Conservation (phyloP, 148 eudicot genomes). For the Polygonum maritimum region DNA sequence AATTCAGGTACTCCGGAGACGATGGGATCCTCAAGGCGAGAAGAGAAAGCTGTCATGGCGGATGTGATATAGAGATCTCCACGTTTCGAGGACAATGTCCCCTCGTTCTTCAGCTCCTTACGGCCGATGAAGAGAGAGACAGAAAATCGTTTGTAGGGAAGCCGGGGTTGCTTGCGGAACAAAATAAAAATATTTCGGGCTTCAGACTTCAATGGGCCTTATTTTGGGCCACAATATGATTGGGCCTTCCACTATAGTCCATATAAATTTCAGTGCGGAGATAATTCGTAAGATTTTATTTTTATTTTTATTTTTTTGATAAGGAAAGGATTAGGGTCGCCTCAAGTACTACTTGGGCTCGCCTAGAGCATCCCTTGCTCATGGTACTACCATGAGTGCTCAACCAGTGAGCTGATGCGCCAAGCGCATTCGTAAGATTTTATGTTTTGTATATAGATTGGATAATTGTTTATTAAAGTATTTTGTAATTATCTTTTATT, state of each 20-base stretch:
- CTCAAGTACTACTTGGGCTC: too few species aligned
- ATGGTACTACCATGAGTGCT: too few species aligned
- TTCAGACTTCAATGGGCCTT: not conserved
- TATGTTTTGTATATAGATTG: too few species aligned
- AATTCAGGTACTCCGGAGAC: not conserved
- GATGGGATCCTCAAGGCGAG: not conserved
- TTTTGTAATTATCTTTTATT: too few species aligned
- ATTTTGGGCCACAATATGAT: not conserved
- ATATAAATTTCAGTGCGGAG: not conserved
- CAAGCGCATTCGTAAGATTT: too few species aligned
- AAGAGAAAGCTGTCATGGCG: constrained; percentile 1
- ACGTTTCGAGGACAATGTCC: constrained; percentile 7
- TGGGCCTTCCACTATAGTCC: not conserved
- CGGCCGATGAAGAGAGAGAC: constrained; percentile 7
- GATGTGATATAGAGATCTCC: constrained; percentile 8
- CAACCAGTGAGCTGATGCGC: too few species aligned
- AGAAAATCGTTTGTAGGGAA: not conserved
- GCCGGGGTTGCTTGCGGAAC: not conserved
- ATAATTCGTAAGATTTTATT: too few species aligned
- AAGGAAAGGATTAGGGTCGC: too few species aligned
- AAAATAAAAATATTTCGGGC: not conserved
- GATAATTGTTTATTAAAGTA: too few species aligned
- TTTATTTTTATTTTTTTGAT: too few species aligned
- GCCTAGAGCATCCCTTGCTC: too few species aligned
- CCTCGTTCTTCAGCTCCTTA: constrained; percentile 7